A percentile compares a stretch with the other conserved stretches of the same genome.
phyloP scores from a whole-genome alignment of 192 early-diverging fungal genomes.

The Podila clonocystis region DNA sequence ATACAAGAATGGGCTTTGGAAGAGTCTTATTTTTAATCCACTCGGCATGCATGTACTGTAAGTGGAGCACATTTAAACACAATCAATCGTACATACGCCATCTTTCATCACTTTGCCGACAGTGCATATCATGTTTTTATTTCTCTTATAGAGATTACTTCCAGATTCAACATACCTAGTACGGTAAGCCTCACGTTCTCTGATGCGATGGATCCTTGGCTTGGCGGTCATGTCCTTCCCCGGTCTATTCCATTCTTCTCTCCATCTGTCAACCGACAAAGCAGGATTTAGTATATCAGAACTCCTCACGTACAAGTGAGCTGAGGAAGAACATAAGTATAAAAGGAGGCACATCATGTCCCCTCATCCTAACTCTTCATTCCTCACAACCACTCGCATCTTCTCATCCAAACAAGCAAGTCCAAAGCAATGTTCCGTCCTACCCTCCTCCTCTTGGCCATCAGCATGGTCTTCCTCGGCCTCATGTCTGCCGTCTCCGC shows the following conservation, averaged over 20 bases:
- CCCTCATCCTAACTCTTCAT: background rate
- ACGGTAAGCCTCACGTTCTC: no score
- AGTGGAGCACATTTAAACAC: no score
- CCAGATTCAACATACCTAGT: no score
- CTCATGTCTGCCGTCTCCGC: slow-evolving; percentile 7
- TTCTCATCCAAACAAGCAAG: slow-evolving; percentile 5
- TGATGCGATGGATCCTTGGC: no score
- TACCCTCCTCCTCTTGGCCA: slow-evolving; percentile 5
- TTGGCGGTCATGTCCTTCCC: no score
- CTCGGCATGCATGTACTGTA: no score
- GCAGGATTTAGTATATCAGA: background rate
- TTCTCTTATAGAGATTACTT: no score
- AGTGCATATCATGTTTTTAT: no score
- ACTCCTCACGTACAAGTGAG: background rate
- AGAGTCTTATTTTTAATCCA: no score
- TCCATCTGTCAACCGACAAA: background rate
- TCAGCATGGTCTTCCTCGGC: slow-evolving; percentile 18
- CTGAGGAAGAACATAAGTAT: background rate
- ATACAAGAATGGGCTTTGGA: no score
- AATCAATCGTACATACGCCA: no score
- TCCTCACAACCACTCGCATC: background rate
- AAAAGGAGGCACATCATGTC: background rate
- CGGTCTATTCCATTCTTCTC: background rate
- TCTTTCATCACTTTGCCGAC: no score
- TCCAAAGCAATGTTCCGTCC: slow-evolving; percentile 14